These are phyloP conservation scores for Pseudonitzschia multistriata DNA, from an alignment of 108 stramenopile species.

Conservation along the genomic window DNA sequence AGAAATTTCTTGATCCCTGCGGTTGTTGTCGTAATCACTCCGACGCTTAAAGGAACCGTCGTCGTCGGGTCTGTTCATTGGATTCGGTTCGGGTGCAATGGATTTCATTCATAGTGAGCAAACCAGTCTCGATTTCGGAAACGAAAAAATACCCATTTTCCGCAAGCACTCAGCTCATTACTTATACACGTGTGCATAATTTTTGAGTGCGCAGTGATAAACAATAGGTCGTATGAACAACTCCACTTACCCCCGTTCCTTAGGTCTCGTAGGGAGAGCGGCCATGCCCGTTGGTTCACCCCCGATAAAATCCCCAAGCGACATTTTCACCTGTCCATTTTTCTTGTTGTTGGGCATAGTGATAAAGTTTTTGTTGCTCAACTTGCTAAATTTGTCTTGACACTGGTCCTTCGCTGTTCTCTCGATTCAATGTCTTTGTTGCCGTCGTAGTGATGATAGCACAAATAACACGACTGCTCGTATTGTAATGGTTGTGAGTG, in stretches of 20 bases:
- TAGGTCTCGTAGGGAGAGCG: slow-evolving; percentile 48
- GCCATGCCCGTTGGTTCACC: slow-evolving; percentile 22
- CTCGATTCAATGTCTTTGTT: background rate
- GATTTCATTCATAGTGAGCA: background rate
- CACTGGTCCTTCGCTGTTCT: too few species aligned
- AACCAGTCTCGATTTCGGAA: background rate
- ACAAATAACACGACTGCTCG: too few species aligned
- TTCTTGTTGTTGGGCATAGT: slow-evolving; percentile 34
- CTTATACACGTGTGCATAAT: background rate
- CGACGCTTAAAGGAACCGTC: slow-evolving; percentile 63
- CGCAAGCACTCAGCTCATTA: background rate
- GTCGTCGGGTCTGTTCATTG: slow-evolving; percentile 51
- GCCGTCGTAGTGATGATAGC: too few species aligned
- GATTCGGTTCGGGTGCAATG: background rate
- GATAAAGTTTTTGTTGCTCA: slow-evolving; percentile 4
- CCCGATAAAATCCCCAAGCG: slow-evolving; percentile 60
- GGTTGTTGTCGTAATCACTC: slow-evolving; percentile 29
- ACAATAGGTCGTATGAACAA: too few species aligned
- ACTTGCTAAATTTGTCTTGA: too few species aligned
- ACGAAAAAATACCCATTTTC: background rate
- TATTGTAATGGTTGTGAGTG: too few species aligned
- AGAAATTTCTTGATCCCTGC: slow-evolving; percentile 24
- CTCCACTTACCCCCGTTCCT: slow-evolving; percentile 38
- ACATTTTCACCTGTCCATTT: slow-evolving; percentile 55
- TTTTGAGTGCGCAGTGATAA: background rate